Base-by-base conservation (phyloP, 169 alveolate genomes). In the Plasmodium falciparum region DNA sequence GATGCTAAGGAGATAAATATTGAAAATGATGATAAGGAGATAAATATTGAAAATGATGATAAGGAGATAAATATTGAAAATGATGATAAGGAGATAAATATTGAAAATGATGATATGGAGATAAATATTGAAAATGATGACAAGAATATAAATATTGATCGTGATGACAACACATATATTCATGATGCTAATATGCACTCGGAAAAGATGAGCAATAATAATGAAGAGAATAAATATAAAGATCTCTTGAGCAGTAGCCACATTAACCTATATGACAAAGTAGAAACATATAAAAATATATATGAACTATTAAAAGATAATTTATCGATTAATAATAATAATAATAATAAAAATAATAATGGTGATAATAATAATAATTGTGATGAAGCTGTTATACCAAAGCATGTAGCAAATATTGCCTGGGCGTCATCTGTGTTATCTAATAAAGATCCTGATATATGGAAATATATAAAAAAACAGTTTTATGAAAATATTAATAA, bases 371-470 rank as follows among this genome's bases (percentile, higher is more conserved):
- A 33, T 33, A 33, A 33, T 33, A 33, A 33, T 33, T 33, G 7
- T 33, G 45, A 33, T 33, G 45, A 33, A 33, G 6, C 45, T 2
- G 56, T 80, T 24, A 62, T 39, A n/a, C 47, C 90, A 4, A 80
- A 80, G 17, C 90, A 80, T 71, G 73, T 80, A 47, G 90, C 90
- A 1, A 80, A 80, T 49, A 80, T 80, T 26, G 67, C 90, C 17
- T 80, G 90, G 90, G 90, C 90, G 1, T 80, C 90, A 12, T 58
- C 74, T 49, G 58, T 80, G 15, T 24, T 80, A 61, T 67, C 73
- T 45, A 80, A 80, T 15, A n/a, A 73, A 12, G 90, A 80, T 67
- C 49, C 20, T 4, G 50, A 50, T 47, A 7, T 80, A 56, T 80
- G 90, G 90, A 6, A 15, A 6, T 54, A 67, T 54, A 67, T 80